Base-by-base conservation (phyloP, 192 early-diverging fungal species). In the Lobulomyces angularis region DNA sequence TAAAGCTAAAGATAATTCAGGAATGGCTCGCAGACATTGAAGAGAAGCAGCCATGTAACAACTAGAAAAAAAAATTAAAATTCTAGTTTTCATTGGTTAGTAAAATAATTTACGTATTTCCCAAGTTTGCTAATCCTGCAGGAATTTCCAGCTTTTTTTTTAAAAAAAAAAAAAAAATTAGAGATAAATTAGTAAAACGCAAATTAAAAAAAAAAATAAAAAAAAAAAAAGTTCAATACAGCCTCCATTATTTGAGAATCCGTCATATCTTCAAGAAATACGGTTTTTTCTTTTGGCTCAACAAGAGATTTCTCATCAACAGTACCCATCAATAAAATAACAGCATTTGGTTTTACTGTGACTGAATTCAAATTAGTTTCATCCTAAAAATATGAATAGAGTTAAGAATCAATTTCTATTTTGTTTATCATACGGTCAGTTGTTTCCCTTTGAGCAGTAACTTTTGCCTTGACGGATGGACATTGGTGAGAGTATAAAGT, bases 221-320 rank as follows among this genome's bases (percentile, higher is more conserved):
- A 16, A 39, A 23, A 29, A n/a, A 24, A 19, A 25, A 12, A 49
- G 35, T 0, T 24, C 6, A 31, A 43, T 50, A 88, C 85, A 8
- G 89, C 87, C 54, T 88, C 69, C 0, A 84, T 79, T 29, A 90
- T 51, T 53, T 95, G 71, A 27, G 68, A 64, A 43, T 93, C 88
- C 2, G 86, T 72, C 84, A 97, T 87, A 45, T 93, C 90, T 59
- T 97, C 94, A 27, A 88, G 55, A 54, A 97, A 97, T 25, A 75
- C 62, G 24, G 67, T 69, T 43, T 83, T 61, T 20, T 45, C 46
- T 3, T 89, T 90, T 1, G 74, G 81, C 48, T 84, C 86, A 11
- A 16, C 30, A 12, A 23, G 11, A 14, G 88, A 81, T n/a, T 91
- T 62, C 62, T 93, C 94, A 28, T 87, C 90, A 4, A 76, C 82